Evolutionary conservation across 2,329 filamentous ascomycete species (phyloP).

Genomic region (Delphinella strobiligena): DNA sequence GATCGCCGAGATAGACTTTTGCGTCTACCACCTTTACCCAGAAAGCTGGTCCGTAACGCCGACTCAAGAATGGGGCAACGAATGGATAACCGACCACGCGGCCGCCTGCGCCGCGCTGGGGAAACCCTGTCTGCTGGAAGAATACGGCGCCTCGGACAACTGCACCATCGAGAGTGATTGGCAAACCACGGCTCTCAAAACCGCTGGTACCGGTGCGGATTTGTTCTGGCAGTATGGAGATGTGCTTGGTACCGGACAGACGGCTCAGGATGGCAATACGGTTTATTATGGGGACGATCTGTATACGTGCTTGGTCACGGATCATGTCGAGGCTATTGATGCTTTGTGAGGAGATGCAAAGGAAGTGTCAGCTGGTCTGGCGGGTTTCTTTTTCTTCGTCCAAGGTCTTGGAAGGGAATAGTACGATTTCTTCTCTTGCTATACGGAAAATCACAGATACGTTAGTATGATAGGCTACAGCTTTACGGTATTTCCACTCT

Average conservation of each 20-base stretch:
- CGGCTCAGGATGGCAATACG: slow-evolving; percentile 13
- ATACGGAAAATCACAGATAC: too few species aligned
- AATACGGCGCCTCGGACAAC: slow-evolving; percentile 12
- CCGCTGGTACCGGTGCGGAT: slow-evolving; percentile 11
- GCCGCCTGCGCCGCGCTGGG: slow-evolving; percentile 10
- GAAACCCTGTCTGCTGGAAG: slow-evolving; percentile 15
- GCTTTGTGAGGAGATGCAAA: too few species aligned
- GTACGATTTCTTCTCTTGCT: too few species aligned
- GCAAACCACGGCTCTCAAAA: slow-evolving; percentile 12
- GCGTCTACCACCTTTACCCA: slow-evolving; percentile 15
- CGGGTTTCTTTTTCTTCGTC: too few species aligned
- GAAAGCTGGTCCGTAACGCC: slow-evolving; percentile 7
- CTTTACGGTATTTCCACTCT: too few species aligned
- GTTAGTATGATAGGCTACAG: too few species aligned
- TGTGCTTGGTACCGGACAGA: slow-evolving; percentile 12
- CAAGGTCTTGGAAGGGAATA: too few species aligned
- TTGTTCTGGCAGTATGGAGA: slow-evolving; percentile 17
- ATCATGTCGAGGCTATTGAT: slow-evolving; percentile 6
- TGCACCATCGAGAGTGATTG: slow-evolving; percentile 12
- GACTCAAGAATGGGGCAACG: slow-evolving; percentile 10
- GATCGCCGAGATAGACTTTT: slow-evolving; percentile 13
- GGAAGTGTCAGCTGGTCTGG: too few species aligned
- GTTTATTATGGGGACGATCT: slow-evolving; percentile 11
- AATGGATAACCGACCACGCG: slow-evolving; percentile 14
- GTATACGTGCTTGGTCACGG: slow-evolving; percentile 3